phyloP scores from a whole-genome alignment of 768 basidiomycete species.

The Termitomyces sp. region DNA sequence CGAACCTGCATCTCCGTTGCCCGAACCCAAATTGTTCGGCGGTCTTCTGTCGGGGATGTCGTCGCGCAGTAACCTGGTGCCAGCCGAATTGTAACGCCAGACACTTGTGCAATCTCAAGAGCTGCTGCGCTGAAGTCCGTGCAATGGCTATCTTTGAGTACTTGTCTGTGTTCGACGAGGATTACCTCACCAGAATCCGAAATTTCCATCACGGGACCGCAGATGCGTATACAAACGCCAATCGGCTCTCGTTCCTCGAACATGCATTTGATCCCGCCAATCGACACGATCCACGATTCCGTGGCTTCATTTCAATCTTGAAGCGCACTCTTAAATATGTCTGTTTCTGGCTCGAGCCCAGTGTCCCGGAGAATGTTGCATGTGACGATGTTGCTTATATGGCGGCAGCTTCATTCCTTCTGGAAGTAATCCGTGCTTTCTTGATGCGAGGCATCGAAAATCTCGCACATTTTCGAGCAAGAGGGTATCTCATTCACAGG shows the following conservation, averaged over 20 bases:
- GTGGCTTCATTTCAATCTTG: neutral
- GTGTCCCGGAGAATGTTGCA: neutral
- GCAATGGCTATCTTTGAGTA: conserved; percentile 11
- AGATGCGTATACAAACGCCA: neutral
- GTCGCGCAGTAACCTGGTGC: neutral
- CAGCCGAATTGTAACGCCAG: neutral
- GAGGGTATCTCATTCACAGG: conserved; percentile 1
- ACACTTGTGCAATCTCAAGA: conserved; percentile 2
- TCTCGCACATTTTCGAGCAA: neutral
- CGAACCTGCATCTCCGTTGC: conserved; percentile 4
- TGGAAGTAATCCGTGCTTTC: conserved; percentile 2
- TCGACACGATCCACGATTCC: neutral
- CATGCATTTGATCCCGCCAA: neutral
- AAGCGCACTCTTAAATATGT: conserved; percentile 9
- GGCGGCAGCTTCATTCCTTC: neutral
- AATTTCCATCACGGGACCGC: neutral
- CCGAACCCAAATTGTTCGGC: neutral
- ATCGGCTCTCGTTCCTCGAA: neutral
- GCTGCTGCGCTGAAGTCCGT: conserved; percentile 8
- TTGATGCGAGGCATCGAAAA: neutral
- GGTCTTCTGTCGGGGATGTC: conserved; percentile 9
- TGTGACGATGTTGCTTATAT: neutral
- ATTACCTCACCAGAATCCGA: neutral
- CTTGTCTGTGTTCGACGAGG: conserved; percentile 5
- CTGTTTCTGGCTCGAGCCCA: conserved; percentile 5